phyloP scores from a whole-genome alignment of 1,284 basidiomycete species.

The Papiliotrema laurentii region DNA sequence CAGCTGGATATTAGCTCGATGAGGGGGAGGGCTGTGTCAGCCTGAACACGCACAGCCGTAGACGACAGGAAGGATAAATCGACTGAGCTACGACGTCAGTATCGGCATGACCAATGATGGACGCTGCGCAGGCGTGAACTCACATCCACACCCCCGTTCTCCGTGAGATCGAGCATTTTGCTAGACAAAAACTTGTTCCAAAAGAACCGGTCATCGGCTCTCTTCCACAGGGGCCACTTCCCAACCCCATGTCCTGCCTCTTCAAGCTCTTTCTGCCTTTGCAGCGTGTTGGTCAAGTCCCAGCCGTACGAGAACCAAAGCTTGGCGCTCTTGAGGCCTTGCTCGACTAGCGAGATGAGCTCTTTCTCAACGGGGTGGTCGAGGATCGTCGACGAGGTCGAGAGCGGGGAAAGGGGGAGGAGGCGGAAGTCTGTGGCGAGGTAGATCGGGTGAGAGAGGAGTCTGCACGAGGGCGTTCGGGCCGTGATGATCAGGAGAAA shows the following conservation, averaged over 20 bases:
- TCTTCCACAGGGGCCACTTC: slow-evolving; percentile 26
- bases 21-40: not conserved
- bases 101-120: slow-evolving; percentile 4
- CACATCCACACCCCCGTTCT: slow-evolving; percentile 40
- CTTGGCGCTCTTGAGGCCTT: slow-evolving; percentile 71
- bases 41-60: slow-evolving; percentile 69
- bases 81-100: slow-evolving; percentile 57
- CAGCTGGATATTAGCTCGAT: slow-evolving; percentile 55
- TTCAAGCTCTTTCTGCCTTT: slow-evolving; percentile 67
- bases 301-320: slow-evolving; percentile 90
- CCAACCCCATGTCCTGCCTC: slow-evolving; percentile 63
- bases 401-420: slow-evolving; percentile 68
- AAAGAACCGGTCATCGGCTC: slow-evolving; percentile 95
- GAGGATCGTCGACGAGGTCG: slow-evolving; percentile 58
- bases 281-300: slow-evolving; percentile 84
- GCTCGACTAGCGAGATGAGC: slow-evolving; percentile 77
- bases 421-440: slow-evolving; percentile 88
- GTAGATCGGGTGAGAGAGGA: slow-evolving; percentile 82
- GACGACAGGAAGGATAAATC: slow-evolving; percentile 85
- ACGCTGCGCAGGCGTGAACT: slow-evolving; percentile 10
- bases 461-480: slow-evolving; percentile 69
- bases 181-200: slow-evolving; percentile 77
- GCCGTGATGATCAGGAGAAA: slow-evolving; percentile 87
- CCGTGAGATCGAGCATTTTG: slow-evolving; percentile 47
- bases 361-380: slow-evolving; percentile 80